phyloP scores from a whole-genome alignment of 176 grass and related monocot genomes.

The Lolium multiflorum region DNA sequence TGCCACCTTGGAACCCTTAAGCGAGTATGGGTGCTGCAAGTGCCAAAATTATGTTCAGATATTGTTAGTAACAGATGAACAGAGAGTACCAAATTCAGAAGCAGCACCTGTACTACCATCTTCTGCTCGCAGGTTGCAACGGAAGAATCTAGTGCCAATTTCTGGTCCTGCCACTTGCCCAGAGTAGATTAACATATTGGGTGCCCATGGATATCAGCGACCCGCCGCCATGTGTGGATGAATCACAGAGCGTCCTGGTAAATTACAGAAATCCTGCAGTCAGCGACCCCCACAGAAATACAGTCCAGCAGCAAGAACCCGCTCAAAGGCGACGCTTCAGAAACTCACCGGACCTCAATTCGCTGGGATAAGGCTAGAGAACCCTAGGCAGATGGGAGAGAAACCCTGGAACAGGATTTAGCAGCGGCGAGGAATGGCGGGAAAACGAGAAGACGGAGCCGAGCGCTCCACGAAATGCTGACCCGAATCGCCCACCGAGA shows the following conservation, averaged over 20 bases:
- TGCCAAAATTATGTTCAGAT: neutral
- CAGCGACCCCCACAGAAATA: neutral
- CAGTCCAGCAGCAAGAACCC: neutral
- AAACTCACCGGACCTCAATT: neutral
- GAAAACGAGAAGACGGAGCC: neutral
- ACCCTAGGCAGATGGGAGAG: neutral
- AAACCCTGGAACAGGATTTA: constrained; percentile 20
- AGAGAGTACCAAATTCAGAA: neutral
- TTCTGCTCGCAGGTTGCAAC: constrained; percentile 14
- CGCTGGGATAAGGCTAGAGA: neutral
- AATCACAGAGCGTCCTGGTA: constrained; percentile 32
- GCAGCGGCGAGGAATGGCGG: neutral
- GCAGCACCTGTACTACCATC: constrained; percentile 59
- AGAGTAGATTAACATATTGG: constrained; percentile 39
- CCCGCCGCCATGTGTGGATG: neutral
- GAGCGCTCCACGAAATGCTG: constrained; percentile 9
- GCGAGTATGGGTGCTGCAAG: constrained; percentile 67
- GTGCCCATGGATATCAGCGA: constrained; percentile 44
- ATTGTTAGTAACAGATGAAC: neutral
- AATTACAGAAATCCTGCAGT: neutral
- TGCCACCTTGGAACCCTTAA: constrained; percentile 68
- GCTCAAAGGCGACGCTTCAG: neutral
- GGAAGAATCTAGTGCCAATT: constrained; percentile 8
- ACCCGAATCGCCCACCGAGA: neutral
- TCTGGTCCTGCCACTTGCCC: constrained; percentile 30